Evolutionary conservation across 768 basidiomycete species (phyloP).

Genomic region (Lactifluus subvellereus): DNA sequence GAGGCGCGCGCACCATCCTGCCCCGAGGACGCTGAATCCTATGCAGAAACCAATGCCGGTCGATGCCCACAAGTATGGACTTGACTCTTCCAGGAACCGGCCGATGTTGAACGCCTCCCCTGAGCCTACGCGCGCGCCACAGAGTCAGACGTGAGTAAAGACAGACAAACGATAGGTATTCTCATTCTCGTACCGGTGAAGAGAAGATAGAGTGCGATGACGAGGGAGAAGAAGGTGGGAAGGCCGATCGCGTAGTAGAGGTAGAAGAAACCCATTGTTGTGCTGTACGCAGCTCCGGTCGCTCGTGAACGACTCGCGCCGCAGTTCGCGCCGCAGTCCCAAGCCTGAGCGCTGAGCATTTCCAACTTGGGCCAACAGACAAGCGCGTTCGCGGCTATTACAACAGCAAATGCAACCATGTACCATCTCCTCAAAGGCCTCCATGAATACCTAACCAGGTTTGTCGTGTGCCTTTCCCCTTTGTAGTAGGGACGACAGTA

Average conservation of each 20-base stretch:
- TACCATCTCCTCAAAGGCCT: constrained; percentile 92
- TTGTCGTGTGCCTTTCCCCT: constrained; percentile 12
- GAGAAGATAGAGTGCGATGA: constrained; percentile 80
- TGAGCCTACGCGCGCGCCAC: constrained; percentile 46
- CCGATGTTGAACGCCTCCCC: constrained; percentile 94
- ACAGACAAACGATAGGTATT: too few species aligned
- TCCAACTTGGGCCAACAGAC: too few species aligned
- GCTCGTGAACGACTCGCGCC: background rate
- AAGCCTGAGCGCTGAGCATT: too few species aligned
- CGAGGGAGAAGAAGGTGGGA: constrained; percentile 52
- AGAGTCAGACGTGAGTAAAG: background rate
- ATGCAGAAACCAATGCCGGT: constrained; percentile 90
- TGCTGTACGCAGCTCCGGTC: too few species aligned
- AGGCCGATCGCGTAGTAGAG: constrained; percentile 64
- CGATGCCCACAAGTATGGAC: constrained; percentile 89
- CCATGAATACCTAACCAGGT: constrained; percentile 86
- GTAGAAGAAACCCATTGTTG: constrained; percentile 31
- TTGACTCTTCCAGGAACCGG: constrained; percentile 88
- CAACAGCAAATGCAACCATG: constrained; percentile 35
- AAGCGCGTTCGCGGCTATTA: too few species aligned
- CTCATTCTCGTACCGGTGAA: constrained; percentile 61
- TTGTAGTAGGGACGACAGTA: too few species aligned
- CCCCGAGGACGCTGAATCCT: constrained; percentile 88
- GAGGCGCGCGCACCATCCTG: constrained; percentile 74
- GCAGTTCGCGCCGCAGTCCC: background rate